phyloP scores from a whole-genome alignment of 805 yeast genomes.

The Komagataella populi region DNA sequence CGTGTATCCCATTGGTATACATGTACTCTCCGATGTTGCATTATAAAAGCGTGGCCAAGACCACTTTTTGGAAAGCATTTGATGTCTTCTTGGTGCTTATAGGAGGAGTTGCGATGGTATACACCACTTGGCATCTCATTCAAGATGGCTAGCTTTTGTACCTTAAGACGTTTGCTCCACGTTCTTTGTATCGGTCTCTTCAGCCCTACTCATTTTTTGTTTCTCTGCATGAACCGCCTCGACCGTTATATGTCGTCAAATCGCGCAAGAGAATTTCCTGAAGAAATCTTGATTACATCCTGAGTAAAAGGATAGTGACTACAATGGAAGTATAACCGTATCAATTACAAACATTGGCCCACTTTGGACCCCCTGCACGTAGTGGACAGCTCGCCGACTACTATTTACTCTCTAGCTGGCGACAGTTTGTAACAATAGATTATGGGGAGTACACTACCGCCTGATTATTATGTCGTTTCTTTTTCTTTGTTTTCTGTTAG shows the following conservation, averaged over 20 bases:
- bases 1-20: slow-evolving; percentile 76
- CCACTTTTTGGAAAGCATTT: slow-evolving; percentile 22
- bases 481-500: neutral
- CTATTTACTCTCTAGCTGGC: neutral
- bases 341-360: no score
- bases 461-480: neutral
- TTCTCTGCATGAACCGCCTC: neutral
- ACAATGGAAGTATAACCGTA: neutral
- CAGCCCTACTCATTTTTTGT: neutral
- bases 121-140: slow-evolving; percentile 52
- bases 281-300: neutral
- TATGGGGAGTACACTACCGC: neutral
- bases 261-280: neutral
- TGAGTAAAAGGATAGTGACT: neutral
- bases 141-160: slow-evolving; percentile 6
- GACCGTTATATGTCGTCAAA: neutral
- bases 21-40: slow-evolving; percentile 78
- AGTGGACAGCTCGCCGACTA: neutral
- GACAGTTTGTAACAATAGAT: neutral
- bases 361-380: neutral
- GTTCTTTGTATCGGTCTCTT: neutral
- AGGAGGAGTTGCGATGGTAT: slow-evolving; percentile 51
- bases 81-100: slow-evolving; percentile 37
- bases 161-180: neutral
- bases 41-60: slow-evolving; percentile 32